Conservation (phyloP, 2,329 filamentous ascomycete genomes). For the Fusarium liriodendri region DNA sequence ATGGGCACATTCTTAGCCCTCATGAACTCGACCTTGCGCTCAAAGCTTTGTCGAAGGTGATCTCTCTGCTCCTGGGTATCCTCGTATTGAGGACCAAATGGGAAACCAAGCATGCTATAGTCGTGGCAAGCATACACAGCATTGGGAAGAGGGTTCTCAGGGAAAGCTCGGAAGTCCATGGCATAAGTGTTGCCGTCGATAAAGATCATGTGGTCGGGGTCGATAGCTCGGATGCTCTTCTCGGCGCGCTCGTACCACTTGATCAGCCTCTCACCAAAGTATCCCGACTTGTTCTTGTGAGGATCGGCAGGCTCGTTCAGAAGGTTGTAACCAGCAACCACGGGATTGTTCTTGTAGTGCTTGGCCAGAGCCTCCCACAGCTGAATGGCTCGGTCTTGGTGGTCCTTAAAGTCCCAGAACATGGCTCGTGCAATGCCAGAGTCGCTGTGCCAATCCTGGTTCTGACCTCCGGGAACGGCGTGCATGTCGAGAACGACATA, state of each 20-base stretch:
- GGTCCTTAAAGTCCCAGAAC: conserved; percentile 61
- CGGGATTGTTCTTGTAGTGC: conserved; percentile 56
- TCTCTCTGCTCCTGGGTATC: conserved; percentile 55
- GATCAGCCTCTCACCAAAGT: conserved; percentile 46
- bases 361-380: conserved; percentile 56
- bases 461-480: conserved; percentile 58
- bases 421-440: conserved; percentile 51
- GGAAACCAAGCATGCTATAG: conserved; percentile 64
- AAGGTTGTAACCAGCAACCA: conserved; percentile 55
- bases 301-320: conserved; percentile 49
- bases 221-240: conserved; percentile 52
- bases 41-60: conserved; percentile 53
- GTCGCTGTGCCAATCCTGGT: conserved; percentile 61
- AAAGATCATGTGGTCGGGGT: conserved; percentile 62
- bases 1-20: conserved; percentile 53
- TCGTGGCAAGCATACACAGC: conserved; percentile 65
- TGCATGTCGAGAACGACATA: conserved; percentile 60
- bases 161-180: conserved; percentile 61
- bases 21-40: conserved; percentile 59
- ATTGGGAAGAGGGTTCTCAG: conserved; percentile 56
- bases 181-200: conserved; percentile 66
- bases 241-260: conserved; percentile 56
- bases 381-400: conserved; percentile 58
- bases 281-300: conserved; percentile 37
- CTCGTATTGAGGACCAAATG: conserved; percentile 52